These are phyloP conservation scores for Aegilops longissima DNA, from an alignment of 176 grass and related monocot genomes.

Conservation along the genomic window DNA sequence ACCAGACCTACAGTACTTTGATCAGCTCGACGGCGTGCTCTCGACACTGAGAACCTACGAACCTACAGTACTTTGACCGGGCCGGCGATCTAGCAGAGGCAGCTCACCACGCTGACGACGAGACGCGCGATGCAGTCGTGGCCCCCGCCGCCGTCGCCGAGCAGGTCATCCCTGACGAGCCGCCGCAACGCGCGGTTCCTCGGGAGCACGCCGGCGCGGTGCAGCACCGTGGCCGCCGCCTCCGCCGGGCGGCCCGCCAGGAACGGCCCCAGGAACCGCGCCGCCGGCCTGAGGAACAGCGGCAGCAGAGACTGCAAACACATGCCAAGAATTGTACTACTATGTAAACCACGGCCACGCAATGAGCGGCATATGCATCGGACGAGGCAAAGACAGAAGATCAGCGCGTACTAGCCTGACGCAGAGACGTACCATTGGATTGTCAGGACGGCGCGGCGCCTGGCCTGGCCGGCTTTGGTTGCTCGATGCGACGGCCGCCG, in stretches of 20 bases:
- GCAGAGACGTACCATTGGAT: neutral
- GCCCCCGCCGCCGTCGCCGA: neutral
- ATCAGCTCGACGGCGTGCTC: too few species aligned
- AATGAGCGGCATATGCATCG: neutral
- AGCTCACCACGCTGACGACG: slow-evolving; percentile 49
- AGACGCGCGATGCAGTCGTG: slow-evolving; percentile 48
- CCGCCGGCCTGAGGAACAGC: slow-evolving; percentile 43
- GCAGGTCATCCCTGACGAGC: slow-evolving; percentile 38
- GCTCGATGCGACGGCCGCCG: too few species aligned
- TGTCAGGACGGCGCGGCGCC: neutral
- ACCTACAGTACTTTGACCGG: too few species aligned
- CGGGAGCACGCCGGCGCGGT: slow-evolving; percentile 63
- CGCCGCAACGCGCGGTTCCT: slow-evolving; percentile 54
- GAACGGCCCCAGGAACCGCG: slow-evolving; percentile 36
- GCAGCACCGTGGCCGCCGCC: slow-evolving; percentile 56
- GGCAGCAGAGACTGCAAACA: slow-evolving; percentile 39
- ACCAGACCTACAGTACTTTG: too few species aligned
- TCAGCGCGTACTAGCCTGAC: neutral
- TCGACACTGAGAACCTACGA: too few species aligned
- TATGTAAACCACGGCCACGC: too few species aligned
- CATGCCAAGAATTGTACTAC: neutral
- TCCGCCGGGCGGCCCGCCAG: slow-evolving; percentile 35
- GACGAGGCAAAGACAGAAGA: too few species aligned
- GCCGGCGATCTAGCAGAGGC: slow-evolving; percentile 31
- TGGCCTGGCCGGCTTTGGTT: too few species aligned